phyloP scores from a whole-genome alignment of 306 rosid species.

The Bauhinia variegata region DNA sequence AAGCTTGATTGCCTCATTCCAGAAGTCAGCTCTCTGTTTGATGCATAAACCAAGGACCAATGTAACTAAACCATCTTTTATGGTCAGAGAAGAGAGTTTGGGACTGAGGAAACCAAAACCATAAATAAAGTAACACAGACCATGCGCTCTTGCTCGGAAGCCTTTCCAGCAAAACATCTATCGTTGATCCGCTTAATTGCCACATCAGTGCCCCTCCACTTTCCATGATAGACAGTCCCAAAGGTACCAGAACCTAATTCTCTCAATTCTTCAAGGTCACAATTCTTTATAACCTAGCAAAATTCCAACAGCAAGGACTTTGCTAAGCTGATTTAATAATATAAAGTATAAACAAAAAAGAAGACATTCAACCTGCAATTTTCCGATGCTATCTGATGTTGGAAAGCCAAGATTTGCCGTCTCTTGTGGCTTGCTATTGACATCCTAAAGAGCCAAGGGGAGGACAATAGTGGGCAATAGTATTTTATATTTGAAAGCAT shows the following conservation, averaged over 20 bases:
- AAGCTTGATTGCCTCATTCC: slow-evolving; percentile 97
- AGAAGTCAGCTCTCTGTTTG: slow-evolving; percentile 83
- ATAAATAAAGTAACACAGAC: slow-evolving; percentile 45
- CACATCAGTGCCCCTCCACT: slow-evolving; percentile 95
- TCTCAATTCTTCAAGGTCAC: slow-evolving; percentile 82
- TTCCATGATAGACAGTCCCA: slow-evolving; percentile 94
- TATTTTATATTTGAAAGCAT: slow-evolving; percentile 8
- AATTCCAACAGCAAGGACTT: slow-evolving; percentile 16
- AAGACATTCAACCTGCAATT: slow-evolving; percentile 71
- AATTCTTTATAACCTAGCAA: slow-evolving; percentile 72
- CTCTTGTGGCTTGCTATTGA: slow-evolving; percentile 53
- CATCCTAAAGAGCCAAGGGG: slow-evolving; percentile 49
- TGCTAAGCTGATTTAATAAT: slow-evolving; percentile 27
- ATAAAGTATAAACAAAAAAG: slow-evolving; percentile 30
- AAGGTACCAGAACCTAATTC: slow-evolving; percentile 89
- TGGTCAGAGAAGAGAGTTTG: slow-evolving; percentile 8
- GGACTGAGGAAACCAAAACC: slow-evolving; percentile 22
- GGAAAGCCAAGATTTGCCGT: slow-evolving; percentile 68
- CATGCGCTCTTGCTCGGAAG: slow-evolving; percentile 93
- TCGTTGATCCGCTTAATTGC: slow-evolving; percentile 93
- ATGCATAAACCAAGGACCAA: slow-evolving; percentile 29
- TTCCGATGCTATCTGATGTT: slow-evolving; percentile 59
- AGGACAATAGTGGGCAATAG: not conserved
- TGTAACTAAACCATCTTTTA: slow-evolving; percentile 12
- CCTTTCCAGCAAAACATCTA: slow-evolving; percentile 89